These are phyloP conservation scores for Lipomyces kockii DNA, from an alignment of 805 yeast species.

Conservation along the genomic window DNA sequence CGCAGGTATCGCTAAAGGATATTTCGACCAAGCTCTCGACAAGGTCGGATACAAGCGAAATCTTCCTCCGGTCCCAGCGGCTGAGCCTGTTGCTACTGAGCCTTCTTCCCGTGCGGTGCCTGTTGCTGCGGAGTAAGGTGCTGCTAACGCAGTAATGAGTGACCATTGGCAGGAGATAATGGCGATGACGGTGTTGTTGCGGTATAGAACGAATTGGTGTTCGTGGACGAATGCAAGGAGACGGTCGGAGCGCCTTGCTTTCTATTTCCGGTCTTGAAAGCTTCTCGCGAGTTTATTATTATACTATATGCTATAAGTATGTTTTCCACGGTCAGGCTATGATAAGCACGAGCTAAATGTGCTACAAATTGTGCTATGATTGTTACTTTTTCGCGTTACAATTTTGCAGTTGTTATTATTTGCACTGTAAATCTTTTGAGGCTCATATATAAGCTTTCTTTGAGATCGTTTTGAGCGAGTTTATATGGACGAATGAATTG, in stretches of 20 bases:
- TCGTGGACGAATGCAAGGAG: background rate
- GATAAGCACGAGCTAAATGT: background rate
- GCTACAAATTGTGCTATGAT: background rate
- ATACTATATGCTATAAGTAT: background rate
- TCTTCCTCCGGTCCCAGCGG: conserved; percentile 29
- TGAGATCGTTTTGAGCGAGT: background rate
- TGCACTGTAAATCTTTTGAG: background rate
- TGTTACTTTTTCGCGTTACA: background rate
- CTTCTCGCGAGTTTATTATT: background rate
- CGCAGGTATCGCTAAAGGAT: conserved; percentile 9
- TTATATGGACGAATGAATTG: background rate
- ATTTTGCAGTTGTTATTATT: background rate
- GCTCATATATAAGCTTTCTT: background rate
- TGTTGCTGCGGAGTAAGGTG: conserved; percentile 11
- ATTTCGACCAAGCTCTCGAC: conserved; percentile 24
- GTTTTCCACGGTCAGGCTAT: background rate
- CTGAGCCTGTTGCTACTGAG: conserved; percentile 4
- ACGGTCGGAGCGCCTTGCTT: background rate
- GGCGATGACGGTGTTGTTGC: conserved; percentile 2
- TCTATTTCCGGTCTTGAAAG: background rate
- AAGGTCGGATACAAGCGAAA: conserved; percentile 37
- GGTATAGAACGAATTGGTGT: background rate
- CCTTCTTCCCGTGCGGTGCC: conserved; percentile 6
- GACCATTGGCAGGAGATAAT: background rate
- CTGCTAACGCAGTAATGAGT: background rate